phyloP scores from a whole-genome alignment of 2,329 filamentous ascomycete species.

The Ophiosphaerella korrae region DNA sequence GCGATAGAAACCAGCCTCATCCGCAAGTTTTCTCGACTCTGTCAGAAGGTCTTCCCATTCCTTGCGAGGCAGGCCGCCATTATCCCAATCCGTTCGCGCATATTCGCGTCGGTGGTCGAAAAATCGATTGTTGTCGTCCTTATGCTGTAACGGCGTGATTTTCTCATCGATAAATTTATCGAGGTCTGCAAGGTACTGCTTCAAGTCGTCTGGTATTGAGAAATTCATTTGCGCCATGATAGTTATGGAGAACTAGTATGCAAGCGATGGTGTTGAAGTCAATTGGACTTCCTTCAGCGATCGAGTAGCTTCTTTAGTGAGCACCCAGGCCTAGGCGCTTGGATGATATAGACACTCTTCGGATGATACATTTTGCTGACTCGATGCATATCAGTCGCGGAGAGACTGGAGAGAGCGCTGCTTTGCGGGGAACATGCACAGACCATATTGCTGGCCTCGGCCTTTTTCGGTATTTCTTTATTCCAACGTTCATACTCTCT shows the following conservation, averaged over 20 bases:
- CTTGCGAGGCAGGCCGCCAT: conserved; percentile 59
- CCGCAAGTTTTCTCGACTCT: conserved; percentile 58
- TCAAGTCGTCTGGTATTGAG: conserved; percentile 58
- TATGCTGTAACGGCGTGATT: conserved; percentile 61
- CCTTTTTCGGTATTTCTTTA: conserved; percentile 5
- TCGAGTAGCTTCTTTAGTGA: neutral
- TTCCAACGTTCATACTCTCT: too few relatives aligned
- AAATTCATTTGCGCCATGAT: conserved; percentile 44
- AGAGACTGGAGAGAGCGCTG: conserved; percentile 7
- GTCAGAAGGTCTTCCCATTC: conserved; percentile 64
- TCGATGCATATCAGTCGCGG: conserved; percentile 30
- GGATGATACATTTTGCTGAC: conserved; percentile 37
- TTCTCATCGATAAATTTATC: conserved; percentile 62
- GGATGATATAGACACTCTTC: conserved; percentile 14
- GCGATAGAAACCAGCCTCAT: conserved; percentile 65
- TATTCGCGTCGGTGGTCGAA: conserved; percentile 69
- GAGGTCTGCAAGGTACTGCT: conserved; percentile 55
- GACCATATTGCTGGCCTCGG: conserved; percentile 14
- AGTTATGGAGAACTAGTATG: neutral
- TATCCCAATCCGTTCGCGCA: conserved; percentile 65
- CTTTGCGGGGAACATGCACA: conserved; percentile 25
- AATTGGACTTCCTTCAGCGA: conserved; percentile 4
- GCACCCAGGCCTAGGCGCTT: neutral
- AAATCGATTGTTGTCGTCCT: conserved; percentile 66
- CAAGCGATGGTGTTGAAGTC: neutral